Conservation (phyloP, 2,329 filamentous ascomycete genomes). For the Triangularia verruculosa region DNA sequence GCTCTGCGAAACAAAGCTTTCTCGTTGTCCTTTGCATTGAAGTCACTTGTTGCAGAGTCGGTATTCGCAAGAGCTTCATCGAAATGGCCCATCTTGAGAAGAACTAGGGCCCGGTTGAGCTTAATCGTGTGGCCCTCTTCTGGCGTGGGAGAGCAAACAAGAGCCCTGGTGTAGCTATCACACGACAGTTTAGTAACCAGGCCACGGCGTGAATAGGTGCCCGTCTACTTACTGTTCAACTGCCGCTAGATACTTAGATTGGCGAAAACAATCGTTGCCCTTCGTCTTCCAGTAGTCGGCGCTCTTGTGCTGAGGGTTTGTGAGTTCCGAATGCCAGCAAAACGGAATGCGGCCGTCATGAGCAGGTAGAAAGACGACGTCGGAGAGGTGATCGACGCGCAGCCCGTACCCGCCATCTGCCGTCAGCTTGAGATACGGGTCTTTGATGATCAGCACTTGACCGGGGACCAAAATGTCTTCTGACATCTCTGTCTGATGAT, state of each 20-base stretch:
- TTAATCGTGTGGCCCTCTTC: slow-evolving; percentile 36
- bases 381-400: slow-evolving; percentile 51
- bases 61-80: slow-evolving; percentile 34
- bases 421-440: slow-evolving; percentile 49
- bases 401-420: slow-evolving; percentile 41
- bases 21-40: slow-evolving; percentile 32
- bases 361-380: slow-evolving; percentile 40
- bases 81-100: slow-evolving; percentile 32
- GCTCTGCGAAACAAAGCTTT: slow-evolving; percentile 45
- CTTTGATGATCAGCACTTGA: slow-evolving; percentile 43
- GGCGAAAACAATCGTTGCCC: slow-evolving; percentile 37
- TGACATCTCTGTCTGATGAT: slow-evolving; percentile 40
- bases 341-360: slow-evolving; percentile 40
- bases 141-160: slow-evolving; percentile 29
- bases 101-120: slow-evolving; percentile 37
- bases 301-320: slow-evolving; percentile 20
- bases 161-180: slow-evolving; percentile 15
- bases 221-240: slow-evolving; percentile 26
- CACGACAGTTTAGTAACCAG: not conserved
- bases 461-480: slow-evolving; percentile 35
- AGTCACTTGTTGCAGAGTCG: slow-evolving; percentile 5
- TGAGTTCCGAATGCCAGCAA: slow-evolving; percentile 28
- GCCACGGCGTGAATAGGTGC: not conserved
- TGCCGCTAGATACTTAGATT: slow-evolving; percentile 37
- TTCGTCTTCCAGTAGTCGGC: slow-evolving; percentile 21